A percentile compares a stretch with the other conserved stretches of the same genome.
Conservation (phyloP, 306 rosid species). For the Trifolium repens region DNA sequence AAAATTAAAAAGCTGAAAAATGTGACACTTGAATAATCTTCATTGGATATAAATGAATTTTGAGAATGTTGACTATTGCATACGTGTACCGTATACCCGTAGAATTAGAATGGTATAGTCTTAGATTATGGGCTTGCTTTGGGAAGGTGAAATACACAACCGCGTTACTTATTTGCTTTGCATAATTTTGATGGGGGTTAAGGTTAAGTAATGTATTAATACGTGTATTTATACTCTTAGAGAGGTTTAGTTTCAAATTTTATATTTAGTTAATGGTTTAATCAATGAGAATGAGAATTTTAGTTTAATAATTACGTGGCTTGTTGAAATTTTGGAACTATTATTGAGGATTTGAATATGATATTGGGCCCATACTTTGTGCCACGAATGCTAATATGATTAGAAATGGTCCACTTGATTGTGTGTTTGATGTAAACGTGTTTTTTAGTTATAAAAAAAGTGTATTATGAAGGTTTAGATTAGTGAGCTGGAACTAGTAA, state of each 20-base stretch:
- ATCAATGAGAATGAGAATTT: not conserved
- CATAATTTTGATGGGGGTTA: not conserved
- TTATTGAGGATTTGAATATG: not conserved
- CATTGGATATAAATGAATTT: constrained; percentile 8
- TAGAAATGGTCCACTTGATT: not conserved
- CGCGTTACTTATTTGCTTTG: constrained; percentile 30
- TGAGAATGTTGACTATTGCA: not conserved
- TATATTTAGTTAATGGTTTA: constrained; percentile 8
- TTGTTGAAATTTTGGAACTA: constrained; percentile 23
- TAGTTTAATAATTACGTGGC: constrained; percentile 9
- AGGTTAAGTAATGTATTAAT: constrained; percentile 19
- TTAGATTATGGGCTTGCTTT: not conserved
- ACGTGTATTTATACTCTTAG: not conserved
- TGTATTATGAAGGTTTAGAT: not conserved
- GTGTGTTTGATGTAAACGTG: not conserved
- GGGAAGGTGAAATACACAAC: constrained; percentile 24
- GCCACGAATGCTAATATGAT: constrained; percentile 32
- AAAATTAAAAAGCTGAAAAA: not conserved
- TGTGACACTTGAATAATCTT: constrained; percentile 13
- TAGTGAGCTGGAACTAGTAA: constrained; percentile 31
- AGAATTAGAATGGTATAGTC: not conserved
- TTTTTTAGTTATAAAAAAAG: constrained; percentile 4
- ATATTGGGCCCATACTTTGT: constrained; percentile 16
- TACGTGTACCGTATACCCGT: not conserved
- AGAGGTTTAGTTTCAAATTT: not conserved